Evolutionary conservation across 306 rosid species (phyloP), one percentile per base, ranked within the genome.

Genomic region (Vigna hirtella): DNA sequence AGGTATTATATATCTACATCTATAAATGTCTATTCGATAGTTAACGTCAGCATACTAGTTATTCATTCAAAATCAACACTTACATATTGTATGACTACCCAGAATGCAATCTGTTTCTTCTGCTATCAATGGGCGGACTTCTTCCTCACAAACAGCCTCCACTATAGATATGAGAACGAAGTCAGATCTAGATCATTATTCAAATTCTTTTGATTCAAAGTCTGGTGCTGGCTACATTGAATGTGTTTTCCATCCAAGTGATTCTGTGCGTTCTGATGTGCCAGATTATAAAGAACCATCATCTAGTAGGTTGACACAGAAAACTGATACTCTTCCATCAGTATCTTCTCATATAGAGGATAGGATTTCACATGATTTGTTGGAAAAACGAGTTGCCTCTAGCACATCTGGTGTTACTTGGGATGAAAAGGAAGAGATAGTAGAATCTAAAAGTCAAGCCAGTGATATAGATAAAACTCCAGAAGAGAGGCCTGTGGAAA

Each of bases 361-460:
- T 76, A 78, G 70, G 80, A 76, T 86, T 87, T 84, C 83, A 26
- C 79, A 77, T 20, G 74, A 79, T 85, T 84, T 87, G 52, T 58
- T 81, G 80, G 93, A 82, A 64, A 91, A 89, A 78, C 83, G 81
- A 76, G 76, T 81, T 73, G 92, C 88, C 72, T 91, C 88, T n/a
- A 57, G 85, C 77, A 77, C 90, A 47, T 90, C 92, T 53, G 86
- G 91, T 87, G 96, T 93, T 70, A 89, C 91, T 36, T 93, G 98
- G 97, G 98, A 93, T 76, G 97, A 85, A 89, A 93, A 95, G 86
- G 92, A 87, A 70, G 98, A 95, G 79, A 92, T 94, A 66, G 47
- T 89, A 87, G 97, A 92, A 71, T 81, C 87, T 34, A 80, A 40
- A 38, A 77, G 78, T 77, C 87, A 84, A 79, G 79, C 78, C 49